Percentiles rank a stretch among this genome's conserved stretches.
Conservation (phyloP, 2,329 filamentous ascomycete genomes). For the Fusarium decemcellulare region DNA sequence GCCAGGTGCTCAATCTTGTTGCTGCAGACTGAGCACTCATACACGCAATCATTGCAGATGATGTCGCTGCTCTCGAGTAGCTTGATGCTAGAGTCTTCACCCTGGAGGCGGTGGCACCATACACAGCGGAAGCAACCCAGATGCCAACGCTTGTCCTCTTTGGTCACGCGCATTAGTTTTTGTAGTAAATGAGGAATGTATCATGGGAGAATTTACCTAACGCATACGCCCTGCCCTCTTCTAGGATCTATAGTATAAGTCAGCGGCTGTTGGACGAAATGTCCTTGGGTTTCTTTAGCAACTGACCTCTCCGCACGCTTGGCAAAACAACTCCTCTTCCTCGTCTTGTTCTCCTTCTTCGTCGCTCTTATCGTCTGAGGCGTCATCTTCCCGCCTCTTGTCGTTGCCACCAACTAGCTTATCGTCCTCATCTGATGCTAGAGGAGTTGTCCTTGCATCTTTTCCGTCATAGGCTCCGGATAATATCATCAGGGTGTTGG, state of each 20-base stretch:
- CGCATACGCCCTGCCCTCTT: not conserved
- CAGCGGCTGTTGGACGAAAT: not conserved
- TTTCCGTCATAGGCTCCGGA: too few species aligned
- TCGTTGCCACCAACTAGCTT: not conserved
- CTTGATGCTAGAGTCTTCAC: not conserved
- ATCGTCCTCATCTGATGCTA: too few species aligned
- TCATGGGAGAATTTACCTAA: not conserved
- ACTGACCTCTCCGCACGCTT: not conserved
- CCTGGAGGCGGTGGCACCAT: not conserved
- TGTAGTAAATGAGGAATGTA: not conserved
- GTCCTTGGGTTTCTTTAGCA: not conserved
- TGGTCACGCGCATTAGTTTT: not conserved
- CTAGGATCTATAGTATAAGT: not conserved
- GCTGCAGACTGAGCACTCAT: not conserved
- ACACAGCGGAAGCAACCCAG: not conserved
- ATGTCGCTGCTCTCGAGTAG: not conserved
- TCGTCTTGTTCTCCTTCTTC: not conserved
- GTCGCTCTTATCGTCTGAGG: too few species aligned
- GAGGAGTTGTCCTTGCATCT: too few species aligned
- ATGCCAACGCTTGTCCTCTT: not conserved
- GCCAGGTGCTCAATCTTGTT: not conserved
- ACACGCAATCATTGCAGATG: not conserved
- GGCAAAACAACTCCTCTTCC: not conserved
- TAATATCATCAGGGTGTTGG: not conserved
- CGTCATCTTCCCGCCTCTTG: not conserved